phyloP scores from a whole-genome alignment of 768 basidiomycete genomes.

The Dendrothele bispora region DNA sequence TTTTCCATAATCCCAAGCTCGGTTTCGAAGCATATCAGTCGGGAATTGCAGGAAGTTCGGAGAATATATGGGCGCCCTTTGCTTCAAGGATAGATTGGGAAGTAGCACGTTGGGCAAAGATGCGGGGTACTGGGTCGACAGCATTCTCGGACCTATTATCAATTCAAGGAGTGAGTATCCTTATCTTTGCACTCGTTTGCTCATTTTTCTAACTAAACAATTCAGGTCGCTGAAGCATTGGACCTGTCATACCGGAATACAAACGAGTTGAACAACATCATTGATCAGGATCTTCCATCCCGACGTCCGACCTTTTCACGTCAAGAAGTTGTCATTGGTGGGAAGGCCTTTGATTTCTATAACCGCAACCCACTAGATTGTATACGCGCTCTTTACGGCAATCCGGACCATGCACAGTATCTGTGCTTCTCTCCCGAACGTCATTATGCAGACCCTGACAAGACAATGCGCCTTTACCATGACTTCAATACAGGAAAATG shows the following conservation, averaged over 20 bases:
- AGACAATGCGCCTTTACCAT: conserved; percentile 13
- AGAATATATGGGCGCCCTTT: conserved; percentile 24
- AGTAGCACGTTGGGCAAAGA: conserved; percentile 30
- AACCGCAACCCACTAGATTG: conserved; percentile 31
- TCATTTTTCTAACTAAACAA: conserved; percentile 3
- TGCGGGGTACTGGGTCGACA: conserved; percentile 25
- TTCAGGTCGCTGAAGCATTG: conserved; percentile 23
- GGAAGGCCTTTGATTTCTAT: conserved; percentile 30
- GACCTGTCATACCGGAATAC: conserved; percentile 24
- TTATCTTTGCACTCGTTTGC: neutral
- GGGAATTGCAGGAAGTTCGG: neutral
- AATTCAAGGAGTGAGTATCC: conserved; percentile 35
- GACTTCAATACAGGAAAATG: conserved; percentile 50
- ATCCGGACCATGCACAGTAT: no score
- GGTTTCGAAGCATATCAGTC: neutral
- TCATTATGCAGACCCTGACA: conserved; percentile 32
- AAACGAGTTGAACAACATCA: conserved; percentile 25
- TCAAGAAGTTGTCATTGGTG: conserved; percentile 24
- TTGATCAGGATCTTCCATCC: no score
- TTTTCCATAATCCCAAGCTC: neutral
- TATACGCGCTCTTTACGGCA: no score
- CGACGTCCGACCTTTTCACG: conserved; percentile 22
- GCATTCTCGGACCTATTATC: conserved; percentile 34
- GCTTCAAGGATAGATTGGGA: conserved; percentile 27
- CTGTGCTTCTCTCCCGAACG: no score